Conservation (phyloP, 345 rosid species). For the Syzygium jambos region DNA sequence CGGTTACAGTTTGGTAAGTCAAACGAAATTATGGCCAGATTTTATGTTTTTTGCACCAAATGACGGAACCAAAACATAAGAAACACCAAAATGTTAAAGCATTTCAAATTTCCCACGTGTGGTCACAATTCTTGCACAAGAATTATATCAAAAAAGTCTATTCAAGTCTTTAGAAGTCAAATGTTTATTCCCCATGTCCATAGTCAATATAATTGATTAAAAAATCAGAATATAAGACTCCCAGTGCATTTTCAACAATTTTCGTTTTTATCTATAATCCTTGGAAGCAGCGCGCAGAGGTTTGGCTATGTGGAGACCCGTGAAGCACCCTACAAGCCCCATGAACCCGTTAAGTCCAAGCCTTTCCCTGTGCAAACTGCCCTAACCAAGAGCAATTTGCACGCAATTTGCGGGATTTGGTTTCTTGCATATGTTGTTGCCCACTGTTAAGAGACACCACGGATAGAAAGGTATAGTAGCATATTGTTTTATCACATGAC, state of each 20-base stretch:
- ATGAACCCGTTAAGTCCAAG: not conserved
- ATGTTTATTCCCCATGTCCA: not conserved
- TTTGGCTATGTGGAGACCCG: not conserved
- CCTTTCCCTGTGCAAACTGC: not conserved
- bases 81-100: not conserved
- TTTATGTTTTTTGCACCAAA: not conserved
- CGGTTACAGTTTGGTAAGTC: not conserved
- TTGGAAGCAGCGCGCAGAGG: not conserved
- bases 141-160: not conserved
- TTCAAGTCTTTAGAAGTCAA: not conserved
- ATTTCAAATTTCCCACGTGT: not conserved
- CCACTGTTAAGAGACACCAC: not conserved
- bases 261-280: not conserved
- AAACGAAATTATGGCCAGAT: not conserved
- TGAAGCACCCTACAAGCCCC: not conserved
- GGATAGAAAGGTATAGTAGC: not conserved
- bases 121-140: not conserved
- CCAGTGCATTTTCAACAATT: not conserved
- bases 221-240: not conserved
- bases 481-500: not conserved
- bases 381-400: not conserved
- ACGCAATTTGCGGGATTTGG: not conserved
- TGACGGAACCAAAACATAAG: not conserved
- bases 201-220: not conserved
- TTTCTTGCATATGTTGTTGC: not conserved